Conservation (phyloP, 2,329 filamentous ascomycete genomes). For the Epichloe coenophiala region DNA sequence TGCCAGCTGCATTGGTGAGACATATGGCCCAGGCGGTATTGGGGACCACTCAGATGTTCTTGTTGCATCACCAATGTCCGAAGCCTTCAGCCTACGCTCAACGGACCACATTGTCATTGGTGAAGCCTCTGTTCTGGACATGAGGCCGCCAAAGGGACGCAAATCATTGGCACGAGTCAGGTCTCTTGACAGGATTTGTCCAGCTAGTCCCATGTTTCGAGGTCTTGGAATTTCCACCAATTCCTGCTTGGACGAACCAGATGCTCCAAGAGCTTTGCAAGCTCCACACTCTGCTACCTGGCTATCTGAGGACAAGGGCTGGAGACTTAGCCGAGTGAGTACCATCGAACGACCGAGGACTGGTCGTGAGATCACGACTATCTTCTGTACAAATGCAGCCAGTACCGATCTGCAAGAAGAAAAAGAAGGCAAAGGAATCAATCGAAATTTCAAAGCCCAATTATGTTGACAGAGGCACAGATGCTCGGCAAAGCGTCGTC, state of each 20-base stretch:
- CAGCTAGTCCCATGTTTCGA: conserved; percentile 16
- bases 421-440: conserved; percentile 13
- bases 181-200: conserved; percentile 24
- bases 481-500: conserved; percentile 16
- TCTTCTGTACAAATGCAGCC: conserved; percentile 17
- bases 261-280: conserved; percentile 4
- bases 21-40: conserved; percentile 11
- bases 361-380: conserved; percentile 15
- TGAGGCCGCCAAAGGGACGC: conserved; percentile 15
- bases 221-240: conserved; percentile 17
- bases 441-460: conserved; percentile 9
- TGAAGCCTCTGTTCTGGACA: conserved; percentile 25
- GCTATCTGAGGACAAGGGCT: conserved; percentile 11
- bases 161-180: conserved; percentile 18
- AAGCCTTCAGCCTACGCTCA: conserved; percentile 20
- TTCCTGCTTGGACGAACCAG: conserved; percentile 10
- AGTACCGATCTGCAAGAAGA: conserved; percentile 17
- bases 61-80: conserved; percentile 19
- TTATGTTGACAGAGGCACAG: conserved; percentile 28
- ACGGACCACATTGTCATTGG: conserved; percentile 25
- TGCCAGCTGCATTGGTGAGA: conserved; percentile 23
- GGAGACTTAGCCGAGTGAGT: conserved; percentile 11
- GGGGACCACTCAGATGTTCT: conserved; percentile 11
- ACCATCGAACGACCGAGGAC: conserved; percentile 14
- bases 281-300: conserved; percentile 17